Conservation (phyloP, 441 rosid genomes). For the Pelargonium exstipulatum region DNA sequence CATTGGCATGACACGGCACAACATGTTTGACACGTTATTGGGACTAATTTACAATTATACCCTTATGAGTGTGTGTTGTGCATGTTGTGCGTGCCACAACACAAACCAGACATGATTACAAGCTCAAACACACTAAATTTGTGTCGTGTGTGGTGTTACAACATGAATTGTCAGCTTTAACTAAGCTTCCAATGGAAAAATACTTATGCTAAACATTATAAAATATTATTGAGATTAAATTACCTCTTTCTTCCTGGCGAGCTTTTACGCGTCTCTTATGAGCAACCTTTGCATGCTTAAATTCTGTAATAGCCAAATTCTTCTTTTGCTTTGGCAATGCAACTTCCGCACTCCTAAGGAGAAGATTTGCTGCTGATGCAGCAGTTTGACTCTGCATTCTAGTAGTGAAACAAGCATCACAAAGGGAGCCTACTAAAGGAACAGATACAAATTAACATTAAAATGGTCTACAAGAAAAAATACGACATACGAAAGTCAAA, state of each 20-base stretch:
- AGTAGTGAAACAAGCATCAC: conserved; percentile 7
- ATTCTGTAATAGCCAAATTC: conserved; percentile 54
- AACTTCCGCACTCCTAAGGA: conserved; percentile 62
- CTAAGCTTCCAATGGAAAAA: background rate
- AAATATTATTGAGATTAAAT: background rate
- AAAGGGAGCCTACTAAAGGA: background rate
- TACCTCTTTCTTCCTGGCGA: conserved; percentile 37
- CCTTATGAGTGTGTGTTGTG: no score
- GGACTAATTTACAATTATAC: no score
- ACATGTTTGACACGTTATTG: no score
- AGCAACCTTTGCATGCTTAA: conserved; percentile 71
- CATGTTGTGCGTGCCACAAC: no score
- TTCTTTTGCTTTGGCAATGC: conserved; percentile 83
- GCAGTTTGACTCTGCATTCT: conserved; percentile 67
- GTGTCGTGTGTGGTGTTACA: background rate
- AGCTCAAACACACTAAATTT: no score
- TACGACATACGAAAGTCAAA: no score
- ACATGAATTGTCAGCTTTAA: no score
- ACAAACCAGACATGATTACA: no score
- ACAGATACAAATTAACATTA: background rate
- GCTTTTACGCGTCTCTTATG: conserved; percentile 48
- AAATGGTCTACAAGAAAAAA: no score
- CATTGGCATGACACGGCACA: no score
- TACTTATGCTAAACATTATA: background rate
- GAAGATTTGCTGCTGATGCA: conserved; percentile 58